A percentile compares a stretch with the other conserved stretches of the same genome.
phyloP scores from a whole-genome alignment of 1,139 yeast species.

The Pneumocystis oryctolagi region DNA sequence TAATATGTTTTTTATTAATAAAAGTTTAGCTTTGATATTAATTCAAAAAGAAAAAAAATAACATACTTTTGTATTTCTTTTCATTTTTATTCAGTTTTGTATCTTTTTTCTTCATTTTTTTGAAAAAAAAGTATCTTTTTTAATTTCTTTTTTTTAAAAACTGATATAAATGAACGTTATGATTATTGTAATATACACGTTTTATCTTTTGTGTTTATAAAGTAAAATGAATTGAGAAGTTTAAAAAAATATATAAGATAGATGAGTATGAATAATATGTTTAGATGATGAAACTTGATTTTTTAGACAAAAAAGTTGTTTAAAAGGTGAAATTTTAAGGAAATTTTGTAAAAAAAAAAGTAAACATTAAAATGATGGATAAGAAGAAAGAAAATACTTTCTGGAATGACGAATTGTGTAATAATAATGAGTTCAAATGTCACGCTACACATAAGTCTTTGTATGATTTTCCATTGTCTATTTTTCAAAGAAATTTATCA shows the following conservation, averaged over 20 bases:
- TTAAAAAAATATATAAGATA: not conserved
- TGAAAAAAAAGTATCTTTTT: not conserved
- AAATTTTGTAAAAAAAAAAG: not conserved
- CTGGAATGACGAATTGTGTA: not conserved
- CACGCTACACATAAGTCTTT: too few species aligned
- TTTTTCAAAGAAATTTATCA: not conserved
- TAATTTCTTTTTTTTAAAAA: not conserved
- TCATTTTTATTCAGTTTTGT: not conserved
- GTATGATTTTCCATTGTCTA: not conserved
- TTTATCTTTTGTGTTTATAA: too few species aligned
- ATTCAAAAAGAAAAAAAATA: not conserved
- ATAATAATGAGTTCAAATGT: not conserved
- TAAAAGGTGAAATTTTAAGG: not conserved
- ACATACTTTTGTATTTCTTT: not conserved
- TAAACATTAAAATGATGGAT: not conserved
- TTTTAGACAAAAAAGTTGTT: not conserved
- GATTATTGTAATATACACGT: too few species aligned
- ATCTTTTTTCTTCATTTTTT: not conserved
- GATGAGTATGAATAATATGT: not conserved
- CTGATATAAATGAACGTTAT: not conserved
- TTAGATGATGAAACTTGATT: not conserved
- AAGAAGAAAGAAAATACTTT: not conserved
- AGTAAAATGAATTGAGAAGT: not conserved
- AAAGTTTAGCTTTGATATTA: not conserved
- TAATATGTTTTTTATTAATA: not conserved